Base-by-base conservation (phyloP, 208 protist genomes). In the Crithidia thermophila region DNA sequence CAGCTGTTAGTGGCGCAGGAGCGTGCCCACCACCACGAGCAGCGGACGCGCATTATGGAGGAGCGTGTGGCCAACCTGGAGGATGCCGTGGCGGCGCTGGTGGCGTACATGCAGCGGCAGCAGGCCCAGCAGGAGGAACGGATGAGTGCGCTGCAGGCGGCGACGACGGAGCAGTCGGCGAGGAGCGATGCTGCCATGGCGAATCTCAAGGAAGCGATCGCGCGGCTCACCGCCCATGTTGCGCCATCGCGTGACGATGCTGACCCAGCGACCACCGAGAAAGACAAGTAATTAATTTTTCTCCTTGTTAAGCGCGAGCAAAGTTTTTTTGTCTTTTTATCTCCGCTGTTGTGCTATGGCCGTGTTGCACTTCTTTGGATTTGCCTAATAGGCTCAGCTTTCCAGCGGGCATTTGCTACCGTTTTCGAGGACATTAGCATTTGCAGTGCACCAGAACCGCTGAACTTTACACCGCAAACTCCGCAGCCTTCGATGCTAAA, bases 1-100 rank as follows among this genome's bases (percentile, higher is more conserved):
- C 45, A 52, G 42, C 34, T 25, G 42, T 49, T 65, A 40, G 37
- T 65, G 39, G 47, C 39, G 18, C 64, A 60, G 33, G 69, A 75
- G 20, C 59, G 56, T 16, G 69, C 62, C 31, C 59, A 52, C 37
- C 55, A 75, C 18, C 57, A 42, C 3, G 53, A 75, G 39, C 67
- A 63, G 49, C 47, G 74, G 14, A 58, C 70, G 4, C 64, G 59
- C 27, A 64, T 63, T 30, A n/a, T 33, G 11, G 60, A 81, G 23
- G 62, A 70, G 66, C 84, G 89, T 33, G 43, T 94, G 25, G 62
- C 55, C 3, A 80, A 81, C n/a, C 61, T 89, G 16, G 89, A 94
- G 42, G 59, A 77, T n/a, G 78, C 73, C 8, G 67, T 85, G 6
- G 70, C 78, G n/a, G 69, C 69, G 33, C 49, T 93, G 16, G 72